phyloP scores from a whole-genome alignment of 352 stramenopile species.

The Chrysophaeum taylorii region DNA sequence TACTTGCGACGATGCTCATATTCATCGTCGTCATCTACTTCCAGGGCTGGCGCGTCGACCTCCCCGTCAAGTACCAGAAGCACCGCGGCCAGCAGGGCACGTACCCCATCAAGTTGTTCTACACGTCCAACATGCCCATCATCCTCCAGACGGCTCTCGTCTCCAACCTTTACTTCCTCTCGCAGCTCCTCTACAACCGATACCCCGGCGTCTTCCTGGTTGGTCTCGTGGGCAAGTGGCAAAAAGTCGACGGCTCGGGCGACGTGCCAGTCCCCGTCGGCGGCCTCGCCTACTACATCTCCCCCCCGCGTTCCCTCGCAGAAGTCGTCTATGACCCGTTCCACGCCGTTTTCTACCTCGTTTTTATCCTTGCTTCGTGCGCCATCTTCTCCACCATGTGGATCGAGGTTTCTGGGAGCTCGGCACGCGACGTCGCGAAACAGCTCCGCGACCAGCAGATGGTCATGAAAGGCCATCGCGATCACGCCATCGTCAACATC shows the following conservation, averaged over 20 bases:
- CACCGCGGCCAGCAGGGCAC: slow-evolving; percentile 95
- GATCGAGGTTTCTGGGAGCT: slow-evolving; percentile 98
- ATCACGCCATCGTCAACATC: slow-evolving; percentile 90
- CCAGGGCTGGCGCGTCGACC: slow-evolving; percentile 88
- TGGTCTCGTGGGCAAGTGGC: slow-evolving; percentile 91
- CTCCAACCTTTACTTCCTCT: slow-evolving; percentile 99
- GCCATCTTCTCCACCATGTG: slow-evolving; percentile 98
- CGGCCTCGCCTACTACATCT: slow-evolving; percentile 95
- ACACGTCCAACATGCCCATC: slow-evolving; percentile 99
- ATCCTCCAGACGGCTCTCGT: slow-evolving; percentile 97
- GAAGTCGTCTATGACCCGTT: slow-evolving; percentile 97
- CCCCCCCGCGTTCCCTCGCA: slow-evolving; percentile 78
- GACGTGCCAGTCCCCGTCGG: slow-evolving; percentile 90
- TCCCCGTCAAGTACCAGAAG: slow-evolving; percentile 96
- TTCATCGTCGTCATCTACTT: slow-evolving; percentile 99
- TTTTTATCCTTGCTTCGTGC: slow-evolving; percentile 96
- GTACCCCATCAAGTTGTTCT: slow-evolving; percentile 99
- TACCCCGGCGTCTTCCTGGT: slow-evolving; percentile 96
- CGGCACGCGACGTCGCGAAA: slow-evolving; percentile 91
- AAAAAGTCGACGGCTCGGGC: slow-evolving; percentile 84
- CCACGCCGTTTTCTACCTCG: slow-evolving; percentile 95
- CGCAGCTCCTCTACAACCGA: slow-evolving; percentile 96
- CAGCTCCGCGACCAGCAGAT: slow-evolving; percentile 97
- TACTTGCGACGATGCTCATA: slow-evolving; percentile 94
- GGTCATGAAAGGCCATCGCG: slow-evolving; percentile 97